Evolutionary conservation across 1,139 yeast genomes (phyloP), one percentile per base, ranked within the genome.

Genomic region (Arxiozyma slooffiae): DNA sequence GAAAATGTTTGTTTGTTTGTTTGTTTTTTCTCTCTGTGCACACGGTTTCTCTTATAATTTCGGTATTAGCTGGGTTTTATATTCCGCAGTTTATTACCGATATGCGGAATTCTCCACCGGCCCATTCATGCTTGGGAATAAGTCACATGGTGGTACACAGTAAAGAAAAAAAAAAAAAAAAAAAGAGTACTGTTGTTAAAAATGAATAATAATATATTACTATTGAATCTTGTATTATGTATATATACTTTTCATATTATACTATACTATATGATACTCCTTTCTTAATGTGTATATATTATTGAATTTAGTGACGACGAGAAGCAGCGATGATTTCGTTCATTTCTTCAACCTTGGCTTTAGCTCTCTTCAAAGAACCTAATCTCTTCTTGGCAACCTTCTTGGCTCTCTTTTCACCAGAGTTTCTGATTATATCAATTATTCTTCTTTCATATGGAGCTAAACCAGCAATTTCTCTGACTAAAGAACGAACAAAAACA

Each of bases 351-450:
- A 92, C 95, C 89, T 94, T 94, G 75, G 87, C 94, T 85, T 88
- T 87, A 71, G 98, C 97, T 85, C 99, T 94, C 81, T 84, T 85
- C 85, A 90, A 95, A 70, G 98, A 89, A 79, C 99, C 99, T 75
- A 94, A 88, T 92, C 96, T 92, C 96, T 88, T 92, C 94, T 94
- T 94, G 67, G 97, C 97, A 74, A 94, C 90, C 89, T 94, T 94
- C 87, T 94, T 88, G 68, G 99, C 98, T 82, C 98, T 94, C 95
- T 94, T 94, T 81, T 94, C 99, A 84, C 96, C 96, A 73, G 97
- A 92, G 81, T 94, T 94, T 84, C 98, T 92, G 85, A 94, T 82
- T 80, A 94, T 83, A 80, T 94, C 99, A 72, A 94, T 85, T 75
- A 92, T 84, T 81, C 99, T 90, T 82, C 97, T 90, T 81, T 94